These are phyloP conservation scores for Rickenella mellea DNA, from an alignment of 768 basidiomycete species.

Conservation along the genomic window DNA sequence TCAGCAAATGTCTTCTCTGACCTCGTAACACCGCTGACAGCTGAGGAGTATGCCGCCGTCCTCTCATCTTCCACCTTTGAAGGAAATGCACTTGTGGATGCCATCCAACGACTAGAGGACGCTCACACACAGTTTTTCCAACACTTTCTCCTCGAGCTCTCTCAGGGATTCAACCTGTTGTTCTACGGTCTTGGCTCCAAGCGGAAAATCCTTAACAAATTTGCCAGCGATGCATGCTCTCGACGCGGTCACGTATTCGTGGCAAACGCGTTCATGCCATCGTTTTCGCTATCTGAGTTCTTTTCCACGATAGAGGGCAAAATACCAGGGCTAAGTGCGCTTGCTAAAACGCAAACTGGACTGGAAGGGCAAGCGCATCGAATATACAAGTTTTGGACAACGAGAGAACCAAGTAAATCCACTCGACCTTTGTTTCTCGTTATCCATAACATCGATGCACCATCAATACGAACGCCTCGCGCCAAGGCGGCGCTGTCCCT, in stretches of 20 bases:
- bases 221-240: conserved; percentile 49
- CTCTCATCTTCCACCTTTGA: conserved; percentile 17
- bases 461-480: conserved; percentile 54
- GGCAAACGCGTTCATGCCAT: conserved; percentile 69
- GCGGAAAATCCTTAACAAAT: conserved; percentile 60
- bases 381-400: background rate
- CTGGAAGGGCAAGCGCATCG: background rate
- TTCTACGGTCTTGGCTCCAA: conserved; percentile 92
- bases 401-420: conserved; percentile 1
- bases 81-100: conserved; percentile 1
- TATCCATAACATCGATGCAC: conserved; percentile 84
- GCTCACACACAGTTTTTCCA: conserved; percentile 35
- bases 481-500: conserved; percentile 59
- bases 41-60: conserved; percentile 44
- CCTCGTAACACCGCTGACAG: conserved; percentile 59
- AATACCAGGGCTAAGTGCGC: background rate
- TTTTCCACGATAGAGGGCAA: conserved; percentile 26
- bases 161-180: conserved; percentile 78
- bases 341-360: background rate
- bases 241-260: conserved; percentile 65
- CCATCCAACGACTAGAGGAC: conserved; percentile 11
- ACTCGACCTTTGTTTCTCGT: conserved; percentile 57
- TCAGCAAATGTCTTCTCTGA: conserved; percentile 74
- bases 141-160: conserved; percentile 62
- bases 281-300: conserved; percentile 53